phyloP scores from a whole-genome alignment of 768 basidiomycete species.

The Naganishia vaughanmartiniae region DNA sequence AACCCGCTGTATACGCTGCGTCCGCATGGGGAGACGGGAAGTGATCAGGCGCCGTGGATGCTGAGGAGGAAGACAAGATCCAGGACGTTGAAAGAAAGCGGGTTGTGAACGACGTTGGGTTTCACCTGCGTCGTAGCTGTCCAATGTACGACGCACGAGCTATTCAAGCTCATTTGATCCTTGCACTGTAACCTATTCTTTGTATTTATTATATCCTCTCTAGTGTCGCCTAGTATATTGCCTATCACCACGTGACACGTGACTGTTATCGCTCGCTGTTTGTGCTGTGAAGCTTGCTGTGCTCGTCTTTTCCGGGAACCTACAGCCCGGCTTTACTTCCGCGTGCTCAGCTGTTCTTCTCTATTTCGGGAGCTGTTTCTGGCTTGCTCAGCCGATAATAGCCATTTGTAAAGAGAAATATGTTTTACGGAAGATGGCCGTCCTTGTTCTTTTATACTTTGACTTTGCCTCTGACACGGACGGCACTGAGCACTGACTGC shows the following conservation, averaged over 20 bases:
- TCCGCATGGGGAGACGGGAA: background rate
- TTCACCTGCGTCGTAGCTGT: background rate
- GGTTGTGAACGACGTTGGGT: background rate
- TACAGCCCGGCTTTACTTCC: background rate
- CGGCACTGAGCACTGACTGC: no score
- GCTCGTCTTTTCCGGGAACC: background rate
- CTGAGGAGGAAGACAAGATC: background rate
- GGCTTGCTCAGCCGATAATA: background rate
- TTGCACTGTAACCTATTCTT: background rate
- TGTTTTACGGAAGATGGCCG: background rate
- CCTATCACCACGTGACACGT: background rate
- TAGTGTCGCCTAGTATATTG: background rate
- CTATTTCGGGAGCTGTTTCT: background rate
- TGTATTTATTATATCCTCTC: no score
- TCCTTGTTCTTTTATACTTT: background rate
- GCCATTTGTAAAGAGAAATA: background rate
- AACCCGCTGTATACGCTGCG: conserved; percentile 17
- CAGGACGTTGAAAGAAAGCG: conserved; percentile 16
- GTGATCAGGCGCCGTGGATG: conserved; percentile 12
- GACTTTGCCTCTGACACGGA: no score
- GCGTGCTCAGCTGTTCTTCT: no score
- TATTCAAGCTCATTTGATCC: background rate
- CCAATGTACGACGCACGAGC: no score
- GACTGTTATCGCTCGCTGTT: background rate
- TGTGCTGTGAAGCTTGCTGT: background rate